Base-by-base conservation (phyloP, 2,329 filamentous ascomycete species). In the Chaetomium olivaceum region DNA sequence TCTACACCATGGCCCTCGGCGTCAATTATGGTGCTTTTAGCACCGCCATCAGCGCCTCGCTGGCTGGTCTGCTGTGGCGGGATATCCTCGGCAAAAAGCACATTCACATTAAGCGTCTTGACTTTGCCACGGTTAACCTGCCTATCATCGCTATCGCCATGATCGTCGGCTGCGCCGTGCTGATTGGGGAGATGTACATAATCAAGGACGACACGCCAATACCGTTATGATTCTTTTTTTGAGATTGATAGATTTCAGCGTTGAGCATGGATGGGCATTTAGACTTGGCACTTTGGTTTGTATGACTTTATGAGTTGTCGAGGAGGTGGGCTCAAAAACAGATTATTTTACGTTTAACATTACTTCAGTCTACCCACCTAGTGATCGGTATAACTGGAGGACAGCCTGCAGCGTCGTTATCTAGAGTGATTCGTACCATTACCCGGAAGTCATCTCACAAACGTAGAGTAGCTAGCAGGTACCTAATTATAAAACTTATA, bases 11-110 rank as follows among this genome's bases (percentile, higher is more conserved):
- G 88, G 89, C 89, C 0, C 77, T 92, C 0, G 89, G 89, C 2
- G 87, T 91, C 67, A 92, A 92, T 74, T 92, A 88, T 65, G 89
- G 89, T 4, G 90, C 89, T 0, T 92, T 91, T 73, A 91, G 88
- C 73, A 85, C 86, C 0, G 87, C 88, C 0, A 91, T 92, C 70
- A 90, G 87, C 68, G 89, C 89, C 0, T 91, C 89, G 0, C 76
- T 92, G 1, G 90, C 90, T 1, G 90, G 89, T 1, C 80, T 92
- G 9, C 77, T 92, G 0, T 92, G 90, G 90, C 81, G 88, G 2
- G 88, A 91, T 68, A 92, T 92, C 21, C 80, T 92, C 0, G 77
- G 75, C 0, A 80, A 88, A 31, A 92, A 92, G 73, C 84, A 90
- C 68, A 92, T 92, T 64, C 81, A 79, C 43, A 88, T 92, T 0